phyloP scores from a whole-genome alignment of 805 yeast species.

The Myxozyma monticola region DNA sequence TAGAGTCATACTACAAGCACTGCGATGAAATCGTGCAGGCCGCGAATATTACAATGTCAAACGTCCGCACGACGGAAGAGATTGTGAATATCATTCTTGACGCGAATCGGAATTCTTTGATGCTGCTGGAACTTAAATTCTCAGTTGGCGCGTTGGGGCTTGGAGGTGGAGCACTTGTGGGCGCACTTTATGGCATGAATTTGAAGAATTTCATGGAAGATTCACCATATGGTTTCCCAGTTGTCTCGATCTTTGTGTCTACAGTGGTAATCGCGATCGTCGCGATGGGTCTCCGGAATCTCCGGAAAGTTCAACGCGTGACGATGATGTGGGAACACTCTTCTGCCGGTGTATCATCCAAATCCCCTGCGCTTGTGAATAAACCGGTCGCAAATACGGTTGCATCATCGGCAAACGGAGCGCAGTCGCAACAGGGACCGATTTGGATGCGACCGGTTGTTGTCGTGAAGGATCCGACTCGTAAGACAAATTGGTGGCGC shows the following conservation, averaged over 20 bases:
- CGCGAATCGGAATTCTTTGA: conserved; percentile 88
- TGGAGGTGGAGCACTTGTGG: conserved; percentile 76
- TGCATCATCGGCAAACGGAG: too few species aligned
- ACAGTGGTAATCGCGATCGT: conserved; percentile 51
- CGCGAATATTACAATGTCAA: conserved; percentile 71
- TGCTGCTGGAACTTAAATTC: conserved; percentile 77
- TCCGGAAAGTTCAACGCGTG: conserved; percentile 67
- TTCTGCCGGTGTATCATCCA: too few species aligned
- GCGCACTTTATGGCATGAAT: conserved; percentile 95
- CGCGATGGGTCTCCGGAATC: conserved; percentile 53
- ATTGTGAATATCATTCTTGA: conserved; percentile 90
- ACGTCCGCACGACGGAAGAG: conserved; percentile 90
- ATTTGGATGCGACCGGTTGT: too few species aligned
- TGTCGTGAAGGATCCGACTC: too few species aligned
- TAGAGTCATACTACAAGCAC: conserved; percentile 88
- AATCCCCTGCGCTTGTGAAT: too few species aligned
- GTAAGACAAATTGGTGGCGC: too few species aligned
- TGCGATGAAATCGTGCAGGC: conserved; percentile 94
- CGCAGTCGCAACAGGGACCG: too few species aligned
- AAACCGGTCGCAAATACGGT: too few species aligned
- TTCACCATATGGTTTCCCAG: conserved; percentile 62
- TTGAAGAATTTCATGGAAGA: conserved; percentile 90
- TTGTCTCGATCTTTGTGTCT: conserved; percentile 50
- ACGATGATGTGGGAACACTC: conserved; percentile 55
- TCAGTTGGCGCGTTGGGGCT: conserved; percentile 80